Base-by-base conservation (phyloP, 495 filamentous ascomycete genomes). In the Aspergillus funiculosus region DNA sequence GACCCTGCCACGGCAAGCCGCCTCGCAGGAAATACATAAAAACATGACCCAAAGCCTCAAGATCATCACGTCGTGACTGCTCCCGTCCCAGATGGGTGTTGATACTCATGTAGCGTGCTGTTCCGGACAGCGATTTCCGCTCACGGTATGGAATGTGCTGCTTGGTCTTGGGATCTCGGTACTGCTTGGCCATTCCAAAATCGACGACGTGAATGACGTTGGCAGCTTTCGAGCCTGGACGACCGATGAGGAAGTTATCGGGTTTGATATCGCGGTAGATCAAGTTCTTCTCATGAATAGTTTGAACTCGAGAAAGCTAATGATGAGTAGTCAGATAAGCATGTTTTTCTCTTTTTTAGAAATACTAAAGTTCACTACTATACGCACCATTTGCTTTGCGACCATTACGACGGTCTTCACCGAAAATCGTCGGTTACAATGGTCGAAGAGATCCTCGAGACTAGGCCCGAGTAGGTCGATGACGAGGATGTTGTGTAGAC, bases 181-280 rank as follows among this genome's bases (percentile, higher is more conserved):
- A 99, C 66, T 97, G 92, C 72, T 99, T 99, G 32, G 94, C 92
- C 92, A 99, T 99, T 57, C 92, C 92, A 59, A 99, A 99, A 68
- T 99, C 92, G 46, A 99, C 91, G 17, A 97, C 94, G 56, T 99
- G 92, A 56, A 99, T 97, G 36, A 99, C 90, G 67, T 95, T 97
- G 59, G 90, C 86, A 6, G 87, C 75, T 71, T 99, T 99, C 36
- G 88, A 86, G 53, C 78, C 80, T 0, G 89, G 89, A n/a, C 91
- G 82, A 28, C 92, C 92, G 59, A 97, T 97, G 41, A 99, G 81
- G 72, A 99, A 99, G 71, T 99, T 99, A 70, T 99, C 92, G 9
- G 92, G 92, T 66, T 99, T 99, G 72, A 99, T 99, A 62, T 99
- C 92, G 43, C 92, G 85, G 66, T 99, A 99, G 57, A 99, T 99